Evolutionary conservation across 441 rosid species (phyloP).

Genomic region (Jatropha multifida): DNA sequence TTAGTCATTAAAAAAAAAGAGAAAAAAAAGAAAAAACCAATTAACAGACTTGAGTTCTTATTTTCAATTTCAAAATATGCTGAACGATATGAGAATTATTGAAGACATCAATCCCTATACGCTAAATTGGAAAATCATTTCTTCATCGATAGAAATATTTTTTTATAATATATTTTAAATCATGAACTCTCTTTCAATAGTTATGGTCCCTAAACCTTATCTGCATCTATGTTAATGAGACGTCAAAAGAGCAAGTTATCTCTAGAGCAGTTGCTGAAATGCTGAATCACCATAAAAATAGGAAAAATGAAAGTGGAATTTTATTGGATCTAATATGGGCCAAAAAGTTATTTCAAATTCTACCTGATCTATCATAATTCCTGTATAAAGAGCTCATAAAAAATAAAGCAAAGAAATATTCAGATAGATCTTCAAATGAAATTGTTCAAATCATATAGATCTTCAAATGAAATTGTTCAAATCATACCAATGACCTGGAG

Average conservation of each 20-base stretch:
- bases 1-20: not conserved
- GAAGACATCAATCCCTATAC: not conserved
- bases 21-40: not conserved
- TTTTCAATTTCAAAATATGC: not conserved
- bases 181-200: not conserved
- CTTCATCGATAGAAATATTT: no score
- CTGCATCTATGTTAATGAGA: not conserved
- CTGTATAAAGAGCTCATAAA: not conserved
- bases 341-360: slow-evolving; percentile 1
- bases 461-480: not conserved
- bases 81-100: not conserved
- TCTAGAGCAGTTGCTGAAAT: not conserved
- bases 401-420: not conserved
- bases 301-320: not conserved
- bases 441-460: slow-evolving; percentile 33
- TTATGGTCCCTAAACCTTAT: not conserved
- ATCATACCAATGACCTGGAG: slow-evolving; percentile 89
- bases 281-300: not conserved
- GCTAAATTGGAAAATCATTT: not conserved
- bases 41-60: not conserved
- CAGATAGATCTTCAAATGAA: not conserved
- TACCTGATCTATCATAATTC: slow-evolving; percentile 5
- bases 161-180: not conserved
- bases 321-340: not conserved
- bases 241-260: not conserved